Evolutionary conservation across 495 filamentous ascomycete genomes (phyloP), one percentile per base, ranked within the genome.

Genomic region (Halenospora varia): DNA sequence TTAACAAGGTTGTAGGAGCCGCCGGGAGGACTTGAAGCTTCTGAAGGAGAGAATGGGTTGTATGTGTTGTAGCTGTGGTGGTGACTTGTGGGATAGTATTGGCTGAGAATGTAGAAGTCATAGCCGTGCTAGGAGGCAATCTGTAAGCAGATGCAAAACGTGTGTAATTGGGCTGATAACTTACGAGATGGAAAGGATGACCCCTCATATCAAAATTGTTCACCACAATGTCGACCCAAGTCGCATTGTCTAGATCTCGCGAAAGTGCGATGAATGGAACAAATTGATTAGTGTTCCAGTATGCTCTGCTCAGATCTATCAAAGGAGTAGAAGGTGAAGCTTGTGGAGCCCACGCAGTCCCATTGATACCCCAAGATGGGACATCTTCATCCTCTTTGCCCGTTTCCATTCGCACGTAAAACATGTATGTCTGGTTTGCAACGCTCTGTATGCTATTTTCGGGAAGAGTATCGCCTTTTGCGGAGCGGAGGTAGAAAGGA

Each of bases 141-240:
- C 39, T 51, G 18, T 20, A 20, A n/a, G n/a, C n/a, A n/a, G n/a
- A n/a, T n/a, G n/a, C n/a, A n/a, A n/a, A n/a, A n/a, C n/a, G n/a
- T n/a, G n/a, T n/a, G n/a, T n/a, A n/a, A n/a, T n/a, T 41, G 23
- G 41, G 26, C 55, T 61, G 29, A 13, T 4, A 13, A 35, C 29
- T 22, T 67, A 77, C 75, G 44, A 80, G 44, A 61, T 82, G 78
- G 56, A 80, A 82, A 9, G 78, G 77, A 64, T 82, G 79, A 1
- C 71, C 67, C 2, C 71, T 70, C 24, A 75, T 75, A 45, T 82
- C 79, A 3, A 79, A 61, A 49, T 82, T 82, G 55, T 82, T 82
- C 48, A 82, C 68, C 1, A 79, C 70, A 0, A 82, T 55, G 48
- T 82, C 77, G 13, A 82, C 63, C 74, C 76, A 79, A 15, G 22